A percentile compares a stretch with the other conserved stretches of the same genome.
phyloP scores from a whole-genome alignment of 352 stramenopile genomes.

The Phytophthora sansomeana region DNA sequence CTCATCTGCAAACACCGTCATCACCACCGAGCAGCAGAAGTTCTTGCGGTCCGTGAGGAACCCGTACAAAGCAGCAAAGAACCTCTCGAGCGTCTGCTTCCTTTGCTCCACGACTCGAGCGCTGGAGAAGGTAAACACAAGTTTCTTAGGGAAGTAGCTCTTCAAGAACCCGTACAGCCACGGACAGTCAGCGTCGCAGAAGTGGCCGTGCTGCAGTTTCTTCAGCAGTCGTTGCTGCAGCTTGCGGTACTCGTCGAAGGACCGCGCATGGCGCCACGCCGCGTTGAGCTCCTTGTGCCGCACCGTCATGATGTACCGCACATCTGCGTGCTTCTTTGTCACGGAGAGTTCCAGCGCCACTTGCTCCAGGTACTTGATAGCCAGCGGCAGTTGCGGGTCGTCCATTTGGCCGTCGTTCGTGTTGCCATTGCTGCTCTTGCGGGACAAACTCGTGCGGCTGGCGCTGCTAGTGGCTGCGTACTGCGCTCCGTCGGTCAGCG shows the following conservation, averaged over 20 bases:
- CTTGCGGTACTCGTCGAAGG: slow-evolving; percentile 79
- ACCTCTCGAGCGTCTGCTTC: slow-evolving; percentile 60
- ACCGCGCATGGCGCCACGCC: slow-evolving; percentile 57
- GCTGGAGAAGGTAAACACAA: slow-evolving; percentile 61
- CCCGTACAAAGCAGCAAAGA: slow-evolving; percentile 64
- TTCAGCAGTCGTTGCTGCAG: slow-evolving; percentile 76
- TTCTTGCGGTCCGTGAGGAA: slow-evolving; percentile 72
- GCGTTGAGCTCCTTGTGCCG: slow-evolving; percentile 40
- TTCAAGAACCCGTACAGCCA: slow-evolving; percentile 80
- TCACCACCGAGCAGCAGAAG: slow-evolving; percentile 58
- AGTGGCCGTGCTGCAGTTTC: slow-evolving; percentile 71
- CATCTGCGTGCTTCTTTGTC: slow-evolving; percentile 58
- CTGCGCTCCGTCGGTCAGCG: slow-evolving; percentile 28
- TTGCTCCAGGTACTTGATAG: slow-evolving; percentile 63
- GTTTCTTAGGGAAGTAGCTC: slow-evolving; percentile 81
- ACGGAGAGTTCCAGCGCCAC: slow-evolving; percentile 55
- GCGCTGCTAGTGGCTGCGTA: slow-evolving; percentile 1
- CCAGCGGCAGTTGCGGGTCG: slow-evolving; percentile 40
- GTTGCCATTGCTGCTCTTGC: slow-evolving; percentile 23
- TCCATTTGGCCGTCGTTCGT: slow-evolving; percentile 36
- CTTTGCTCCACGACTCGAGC: slow-evolving; percentile 52
- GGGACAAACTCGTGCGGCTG: slow-evolving; percentile 26
- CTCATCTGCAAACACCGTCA: slow-evolving; percentile 44
- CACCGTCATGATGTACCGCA: slow-evolving; percentile 72
- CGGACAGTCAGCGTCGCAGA: slow-evolving; percentile 75